phyloP scores from a whole-genome alignment of 1,284 basidiomycete genomes.

The Naganishia liquefaciens region DNA sequence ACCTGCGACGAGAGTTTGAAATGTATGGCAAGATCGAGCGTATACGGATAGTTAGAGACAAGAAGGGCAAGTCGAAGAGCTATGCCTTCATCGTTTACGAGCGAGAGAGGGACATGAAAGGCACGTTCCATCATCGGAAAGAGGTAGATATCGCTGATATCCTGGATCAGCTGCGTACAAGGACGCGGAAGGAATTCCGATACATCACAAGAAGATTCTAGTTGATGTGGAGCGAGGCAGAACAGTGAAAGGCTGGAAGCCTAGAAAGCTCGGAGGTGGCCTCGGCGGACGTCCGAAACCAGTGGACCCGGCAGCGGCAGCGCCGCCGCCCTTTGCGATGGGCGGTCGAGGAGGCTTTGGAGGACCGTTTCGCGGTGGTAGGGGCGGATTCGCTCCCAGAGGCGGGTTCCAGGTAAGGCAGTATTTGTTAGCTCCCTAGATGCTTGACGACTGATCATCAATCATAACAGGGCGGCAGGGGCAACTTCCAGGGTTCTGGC shows the following conservation, averaged over 20 bases:
- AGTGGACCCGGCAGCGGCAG: constrained; percentile 59
- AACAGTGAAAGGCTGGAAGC: constrained; percentile 98
- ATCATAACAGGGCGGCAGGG: constrained; percentile 11
- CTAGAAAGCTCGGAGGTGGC: constrained; percentile 89
- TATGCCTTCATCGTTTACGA: constrained; percentile 99
- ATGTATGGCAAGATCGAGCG: constrained; percentile 91
- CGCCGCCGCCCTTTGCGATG: constrained; percentile 39
- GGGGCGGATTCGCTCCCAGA: constrained; percentile 37
- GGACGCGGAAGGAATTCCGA: constrained; percentile 95
- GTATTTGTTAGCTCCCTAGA: constrained; percentile 43
- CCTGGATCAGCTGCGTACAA: constrained; percentile 85
- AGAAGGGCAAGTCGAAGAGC: constrained; percentile 79
- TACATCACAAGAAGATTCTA: constrained; percentile 90
- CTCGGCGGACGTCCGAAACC: constrained; percentile 93
- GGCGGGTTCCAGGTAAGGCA: constrained; percentile 42
- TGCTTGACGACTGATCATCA: constrained; percentile 25
- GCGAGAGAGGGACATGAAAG: constrained; percentile 98
- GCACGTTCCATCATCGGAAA: constrained; percentile 56
- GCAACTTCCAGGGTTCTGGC: constrained; percentile 25
- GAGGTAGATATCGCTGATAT: constrained; percentile 28
- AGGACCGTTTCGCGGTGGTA: constrained; percentile 39
- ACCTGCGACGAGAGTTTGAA: constrained; percentile 92
- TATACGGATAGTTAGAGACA: constrained; percentile 85
- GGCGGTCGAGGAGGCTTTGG: constrained; percentile 47
- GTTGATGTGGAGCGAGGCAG: constrained; percentile 98